These are phyloP conservation scores for Euphrasia arctica DNA, from an alignment of 305 asterid species.

Conservation along the genomic window DNA sequence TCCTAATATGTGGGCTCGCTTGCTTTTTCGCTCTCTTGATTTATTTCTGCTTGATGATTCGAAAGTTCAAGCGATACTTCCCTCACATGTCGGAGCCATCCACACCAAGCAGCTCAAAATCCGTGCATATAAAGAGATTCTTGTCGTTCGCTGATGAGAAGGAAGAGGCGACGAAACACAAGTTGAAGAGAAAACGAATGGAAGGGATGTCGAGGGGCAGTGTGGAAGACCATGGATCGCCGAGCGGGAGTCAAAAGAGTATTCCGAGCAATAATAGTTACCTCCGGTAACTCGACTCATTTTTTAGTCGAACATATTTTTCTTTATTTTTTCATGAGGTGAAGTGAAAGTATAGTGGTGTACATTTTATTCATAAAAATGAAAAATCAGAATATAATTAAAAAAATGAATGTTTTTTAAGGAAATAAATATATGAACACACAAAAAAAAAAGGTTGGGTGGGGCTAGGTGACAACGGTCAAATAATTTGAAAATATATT, in stretches of 20 bases:
- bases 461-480: too few species aligned
- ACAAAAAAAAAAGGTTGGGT: too few species aligned
- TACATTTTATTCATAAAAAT: too few species aligned
- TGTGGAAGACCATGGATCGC: constrained; percentile 21
- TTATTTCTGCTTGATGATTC: constrained; percentile 42
- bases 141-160: constrained; percentile 67
- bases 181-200: constrained; percentile 50
- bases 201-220: constrained; percentile 23
- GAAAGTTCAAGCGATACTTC: constrained; percentile 40
- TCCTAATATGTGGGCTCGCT: constrained; percentile 55
- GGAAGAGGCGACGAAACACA: constrained; percentile 47
- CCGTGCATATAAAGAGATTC: constrained; percentile 43
- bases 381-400: too few species aligned
- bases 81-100: constrained; percentile 29
- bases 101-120: constrained; percentile 24
- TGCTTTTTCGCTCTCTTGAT: constrained; percentile 48
- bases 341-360: too few species aligned
- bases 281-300: too few species aligned
- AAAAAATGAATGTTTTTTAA: too few species aligned
- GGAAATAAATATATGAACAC: too few species aligned
- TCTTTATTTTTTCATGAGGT: too few species aligned
- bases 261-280: too few species aligned
- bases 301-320: too few species aligned
- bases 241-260: constrained; percentile 18
- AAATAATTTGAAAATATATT: too few species aligned